Conservation (phyloP, 2,329 filamentous ascomycete genomes). For the Exophiala lecanii-corni region DNA sequence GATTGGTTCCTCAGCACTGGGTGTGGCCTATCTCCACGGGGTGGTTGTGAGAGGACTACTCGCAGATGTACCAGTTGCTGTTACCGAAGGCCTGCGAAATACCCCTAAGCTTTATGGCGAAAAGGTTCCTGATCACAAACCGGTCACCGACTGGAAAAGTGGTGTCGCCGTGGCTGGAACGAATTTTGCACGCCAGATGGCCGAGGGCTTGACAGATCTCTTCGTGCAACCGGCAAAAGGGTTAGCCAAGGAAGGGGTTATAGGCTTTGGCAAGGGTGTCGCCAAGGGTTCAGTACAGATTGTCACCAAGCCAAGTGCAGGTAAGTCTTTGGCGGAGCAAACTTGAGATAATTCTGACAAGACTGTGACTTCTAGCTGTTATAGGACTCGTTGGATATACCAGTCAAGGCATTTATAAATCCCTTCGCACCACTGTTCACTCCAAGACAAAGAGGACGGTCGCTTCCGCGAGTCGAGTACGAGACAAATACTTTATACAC, state of each 20-base stretch:
- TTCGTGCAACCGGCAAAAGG: constrained; percentile 31
- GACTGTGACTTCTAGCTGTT: constrained; percentile 15
- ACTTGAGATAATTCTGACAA: constrained; percentile 22
- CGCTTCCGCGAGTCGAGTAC: constrained; percentile 24
- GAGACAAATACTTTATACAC: constrained; percentile 20
- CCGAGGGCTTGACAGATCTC: constrained; percentile 31
- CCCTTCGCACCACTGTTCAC: constrained; percentile 28
- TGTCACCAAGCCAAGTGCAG: background rate
- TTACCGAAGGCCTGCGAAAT: constrained; percentile 34
- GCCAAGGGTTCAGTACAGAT: constrained; percentile 30
- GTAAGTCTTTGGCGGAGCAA: no score
- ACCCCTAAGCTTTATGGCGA: constrained; percentile 37
- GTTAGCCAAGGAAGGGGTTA: constrained; percentile 30
- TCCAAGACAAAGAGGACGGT: constrained; percentile 28
- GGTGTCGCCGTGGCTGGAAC: constrained; percentile 32
- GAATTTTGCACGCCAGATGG: constrained; percentile 32
- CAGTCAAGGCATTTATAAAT: constrained; percentile 32
- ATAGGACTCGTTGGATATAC: constrained; percentile 33
- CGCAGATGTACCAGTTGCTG: constrained; percentile 36
- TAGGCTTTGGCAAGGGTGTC: constrained; percentile 33
- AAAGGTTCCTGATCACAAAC: constrained; percentile 30
- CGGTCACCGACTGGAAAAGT: constrained; percentile 33
- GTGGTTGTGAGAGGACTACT: constrained; percentile 31
- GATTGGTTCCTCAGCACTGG: constrained; percentile 21
- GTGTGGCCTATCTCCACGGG: constrained; percentile 28